A percentile compares a stretch with the other conserved stretches of the same genome.
Conservation (phyloP, 2,329 filamentous ascomycete species). For the Pseudocercospora musae region DNA sequence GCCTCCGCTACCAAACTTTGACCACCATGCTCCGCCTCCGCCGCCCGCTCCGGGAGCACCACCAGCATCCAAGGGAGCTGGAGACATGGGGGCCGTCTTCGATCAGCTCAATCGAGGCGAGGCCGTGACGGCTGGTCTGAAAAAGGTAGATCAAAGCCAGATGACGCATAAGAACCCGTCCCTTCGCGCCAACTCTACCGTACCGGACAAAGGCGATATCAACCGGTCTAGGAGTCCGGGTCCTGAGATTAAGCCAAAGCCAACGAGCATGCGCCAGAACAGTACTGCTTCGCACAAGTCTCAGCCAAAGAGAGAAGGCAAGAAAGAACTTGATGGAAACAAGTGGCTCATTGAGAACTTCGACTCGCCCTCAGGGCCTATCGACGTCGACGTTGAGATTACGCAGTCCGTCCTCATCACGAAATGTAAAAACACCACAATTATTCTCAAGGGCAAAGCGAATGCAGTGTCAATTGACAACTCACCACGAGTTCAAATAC, state of each 20-base stretch:
- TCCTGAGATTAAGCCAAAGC: conserved; percentile 65
- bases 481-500: conserved; percentile 74
- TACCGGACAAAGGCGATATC: conserved; percentile 57
- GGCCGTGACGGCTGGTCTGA: conserved; percentile 79
- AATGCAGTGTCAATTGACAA: conserved; percentile 98
- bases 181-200: conserved; percentile 69
- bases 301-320: conserved; percentile 30
- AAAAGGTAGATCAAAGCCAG: conserved; percentile 90
- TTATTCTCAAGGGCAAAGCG: conserved; percentile 87
- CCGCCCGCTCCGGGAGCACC: conserved; percentile 45
- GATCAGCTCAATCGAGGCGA: conserved; percentile 85
- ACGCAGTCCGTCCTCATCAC: conserved; percentile 89
- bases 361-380: conserved; percentile 67
- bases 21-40: conserved; percentile 54
- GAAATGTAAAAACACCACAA: conserved; percentile 83
- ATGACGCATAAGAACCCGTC: conserved; percentile 99
- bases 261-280: conserved; percentile 49
- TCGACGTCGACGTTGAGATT: conserved; percentile 78
- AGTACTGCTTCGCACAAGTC: conserved; percentile 24
- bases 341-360: conserved; percentile 98
- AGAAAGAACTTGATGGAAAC: conserved; percentile 58
- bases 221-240: conserved; percentile 76
- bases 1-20: conserved; percentile 51
- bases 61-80: conserved; percentile 52
- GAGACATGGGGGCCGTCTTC: conserved; percentile 84